phyloP scores from a whole-genome alignment of 2,329 filamentous ascomycete species.

The Neonectria sp. region DNA sequence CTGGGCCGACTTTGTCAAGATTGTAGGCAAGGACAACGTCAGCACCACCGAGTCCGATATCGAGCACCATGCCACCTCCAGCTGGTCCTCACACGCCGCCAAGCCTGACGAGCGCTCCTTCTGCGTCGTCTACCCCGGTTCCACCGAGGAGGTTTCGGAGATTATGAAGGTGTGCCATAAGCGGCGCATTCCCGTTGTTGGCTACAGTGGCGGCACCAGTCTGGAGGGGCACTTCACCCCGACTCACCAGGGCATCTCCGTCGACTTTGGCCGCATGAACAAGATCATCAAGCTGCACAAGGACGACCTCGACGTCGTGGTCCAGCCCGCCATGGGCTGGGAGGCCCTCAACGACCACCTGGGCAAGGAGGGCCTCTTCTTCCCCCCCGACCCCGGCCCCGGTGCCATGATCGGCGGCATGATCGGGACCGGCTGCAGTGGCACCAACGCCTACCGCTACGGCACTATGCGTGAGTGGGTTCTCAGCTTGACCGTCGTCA shows the following conservation, averaged over 20 bases:
- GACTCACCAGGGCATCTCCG: slow-evolving; percentile 85
- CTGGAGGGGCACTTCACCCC: slow-evolving; percentile 91
- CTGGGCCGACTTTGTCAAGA: slow-evolving; percentile 77
- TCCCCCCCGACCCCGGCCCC: slow-evolving; percentile 93
- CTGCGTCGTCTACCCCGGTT: slow-evolving; percentile 82
- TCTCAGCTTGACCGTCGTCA: slow-evolving; percentile 85
- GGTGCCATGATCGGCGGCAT: slow-evolving; percentile 94
- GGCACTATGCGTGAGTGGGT: slow-evolving; percentile 98
- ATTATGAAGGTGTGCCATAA: slow-evolving; percentile 92
- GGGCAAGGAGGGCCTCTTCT: slow-evolving; percentile 82
- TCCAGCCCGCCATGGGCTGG: slow-evolving; percentile 89
- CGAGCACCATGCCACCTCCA: slow-evolving; percentile 70
- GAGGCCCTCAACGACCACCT: slow-evolving; percentile 87
- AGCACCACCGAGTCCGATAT: slow-evolving; percentile 72
- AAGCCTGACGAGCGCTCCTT: slow-evolving; percentile 68
- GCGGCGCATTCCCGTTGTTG: slow-evolving; percentile 86
- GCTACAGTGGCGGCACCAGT: slow-evolving; percentile 90
- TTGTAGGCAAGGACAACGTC: slow-evolving; percentile 76
- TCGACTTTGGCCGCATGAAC: slow-evolving; percentile 91
- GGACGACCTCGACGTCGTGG: slow-evolving; percentile 82
- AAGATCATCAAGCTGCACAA: slow-evolving; percentile 83
- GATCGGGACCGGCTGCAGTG: slow-evolving; percentile 81
- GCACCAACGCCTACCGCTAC: slow-evolving; percentile 93
- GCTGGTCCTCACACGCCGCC: slow-evolving; percentile 74
- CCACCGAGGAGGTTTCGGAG: slow-evolving; percentile 86